Evolutionary conservation across 108 stramenopile genomes (phyloP).

Genomic region (Conticribra guillardii): DNA sequence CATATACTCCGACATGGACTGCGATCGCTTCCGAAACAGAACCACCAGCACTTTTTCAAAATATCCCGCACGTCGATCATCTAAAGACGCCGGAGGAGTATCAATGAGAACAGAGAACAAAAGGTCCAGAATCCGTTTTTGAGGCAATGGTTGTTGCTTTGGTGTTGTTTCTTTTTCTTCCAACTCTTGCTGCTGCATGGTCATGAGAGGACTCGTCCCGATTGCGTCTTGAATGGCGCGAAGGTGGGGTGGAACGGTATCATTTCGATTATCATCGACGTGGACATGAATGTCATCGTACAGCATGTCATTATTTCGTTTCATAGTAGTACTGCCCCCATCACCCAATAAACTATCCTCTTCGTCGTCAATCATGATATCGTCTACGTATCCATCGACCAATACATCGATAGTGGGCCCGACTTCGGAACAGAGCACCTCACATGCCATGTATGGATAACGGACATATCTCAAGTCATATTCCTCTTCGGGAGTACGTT

Average conservation of each 20-base stretch:
- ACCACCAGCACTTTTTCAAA: constrained; percentile 90
- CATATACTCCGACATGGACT: constrained; percentile 66
- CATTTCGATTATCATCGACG: constrained; percentile 4
- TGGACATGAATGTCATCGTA: constrained; percentile 17
- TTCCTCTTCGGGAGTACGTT: constrained; percentile 43
- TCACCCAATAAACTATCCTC: constrained; percentile 28
- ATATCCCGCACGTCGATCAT: constrained; percentile 94
- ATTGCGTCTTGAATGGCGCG: neutral
- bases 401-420: constrained; percentile 77
- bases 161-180: constrained; percentile 4
- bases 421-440: constrained; percentile 95
- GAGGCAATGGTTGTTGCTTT: constrained; percentile 7
- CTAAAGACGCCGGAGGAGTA: constrained; percentile 67
- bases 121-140: constrained; percentile 57
- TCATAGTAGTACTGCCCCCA: neutral
- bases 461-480: constrained; percentile 60
- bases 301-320: neutral
- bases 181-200: neutral
- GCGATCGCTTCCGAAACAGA: constrained; percentile 72
- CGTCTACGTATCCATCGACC: constrained; percentile 72
- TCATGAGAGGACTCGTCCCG: neutral
- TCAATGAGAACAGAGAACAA: constrained; percentile 83
- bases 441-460: constrained; percentile 97
- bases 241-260: no score
- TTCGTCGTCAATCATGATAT: constrained; percentile 34